Evolutionary conservation across 2,329 filamentous ascomycete genomes (phyloP), one percentile per base, ranked within the genome.

Genomic region (Dactylellina cionopaga): DNA sequence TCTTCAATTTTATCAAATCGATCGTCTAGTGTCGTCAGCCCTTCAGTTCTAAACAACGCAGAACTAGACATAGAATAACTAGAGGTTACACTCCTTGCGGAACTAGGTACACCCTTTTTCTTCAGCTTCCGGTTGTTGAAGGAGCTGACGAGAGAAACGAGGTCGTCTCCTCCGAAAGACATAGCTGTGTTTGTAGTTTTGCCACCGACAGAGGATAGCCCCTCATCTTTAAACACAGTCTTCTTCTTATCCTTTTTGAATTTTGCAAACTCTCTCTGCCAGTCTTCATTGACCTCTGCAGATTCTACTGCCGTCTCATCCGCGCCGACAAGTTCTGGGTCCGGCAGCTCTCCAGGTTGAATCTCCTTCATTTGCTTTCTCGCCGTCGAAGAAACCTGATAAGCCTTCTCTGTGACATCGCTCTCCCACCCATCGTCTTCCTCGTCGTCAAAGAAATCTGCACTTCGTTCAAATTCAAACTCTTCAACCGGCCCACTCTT

Each of bases 361-460:
- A 77, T 51, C 66, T 70, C 68, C 81, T 52, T 85, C 80, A n/a
- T 83, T 83, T 13, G 80, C 82, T 7, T 82, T 79, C 5, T 83
- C 81, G 11, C 82, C 78, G 54, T 78, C 59, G 63, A 83, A 83
- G 80, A 85, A 87, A 88, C 85, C 76, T 84, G 85, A 22, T 78
- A 81, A 2, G 90, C 89, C 83, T 90, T 96, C 79, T 89, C 92
- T 0, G 95, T 99, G 76, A 88, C 89, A 80, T 99, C 95, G 5
- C 92, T 96, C 81, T 97, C 93, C 93, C 93, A 99, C 4, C 94
- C 95, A 1, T 90, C 90, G 56, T 94, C 92, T 3, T 90, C 88
- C 3, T 84, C 84, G 35, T 86, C 84, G 49, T 83, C 81, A 52
- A 77, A 65, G 80, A 94, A 98, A 46, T 88, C 85, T 29, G 88